Conservation (phyloP, 495 filamentous ascomycete genomes). For the Podospora sp. region DNA sequence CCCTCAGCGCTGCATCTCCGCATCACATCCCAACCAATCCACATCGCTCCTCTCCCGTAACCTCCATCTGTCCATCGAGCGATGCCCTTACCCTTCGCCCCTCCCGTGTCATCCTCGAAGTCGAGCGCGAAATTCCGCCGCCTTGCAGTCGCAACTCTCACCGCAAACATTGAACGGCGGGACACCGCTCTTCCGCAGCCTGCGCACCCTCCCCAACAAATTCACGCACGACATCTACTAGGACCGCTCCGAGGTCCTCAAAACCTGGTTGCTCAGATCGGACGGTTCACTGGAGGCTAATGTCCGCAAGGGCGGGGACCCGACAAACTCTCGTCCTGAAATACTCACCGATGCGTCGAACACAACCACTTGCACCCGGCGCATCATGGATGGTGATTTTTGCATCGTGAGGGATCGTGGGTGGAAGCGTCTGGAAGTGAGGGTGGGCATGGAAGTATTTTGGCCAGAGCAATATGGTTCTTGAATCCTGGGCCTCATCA, state of each 20-base stretch:
- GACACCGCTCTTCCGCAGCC: slow-evolving; percentile 29
- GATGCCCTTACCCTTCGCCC: too few species aligned
- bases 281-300: slow-evolving; percentile 39
- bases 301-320: slow-evolving; percentile 28
- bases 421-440: too few species aligned
- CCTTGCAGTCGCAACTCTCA: slow-evolving; percentile 28
- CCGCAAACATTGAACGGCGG: slow-evolving; percentile 26
- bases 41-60: too few species aligned
- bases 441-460: too few species aligned
- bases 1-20: too few species aligned
- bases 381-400: slow-evolving; percentile 8
- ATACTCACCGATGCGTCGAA: slow-evolving; percentile 26
- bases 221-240: slow-evolving; percentile 40
- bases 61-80: too few species aligned
- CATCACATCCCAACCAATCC: too few species aligned
- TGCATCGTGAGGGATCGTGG: too few species aligned
- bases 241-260: slow-evolving; percentile 33
- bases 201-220: slow-evolving; percentile 25
- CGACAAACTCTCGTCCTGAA: slow-evolving; percentile 34
- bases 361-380: slow-evolving; percentile 16
- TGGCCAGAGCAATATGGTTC: too few species aligned
- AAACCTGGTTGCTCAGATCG: slow-evolving; percentile 38
- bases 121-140: slow-evolving; percentile 44
- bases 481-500: too few species aligned
- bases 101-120: slow-evolving; percentile 42